Evolutionary conservation across 139 green algal genomes (phyloP), one percentile per base, ranked within the genome.

Genomic region (Axilococcus clingmanii): DNA sequence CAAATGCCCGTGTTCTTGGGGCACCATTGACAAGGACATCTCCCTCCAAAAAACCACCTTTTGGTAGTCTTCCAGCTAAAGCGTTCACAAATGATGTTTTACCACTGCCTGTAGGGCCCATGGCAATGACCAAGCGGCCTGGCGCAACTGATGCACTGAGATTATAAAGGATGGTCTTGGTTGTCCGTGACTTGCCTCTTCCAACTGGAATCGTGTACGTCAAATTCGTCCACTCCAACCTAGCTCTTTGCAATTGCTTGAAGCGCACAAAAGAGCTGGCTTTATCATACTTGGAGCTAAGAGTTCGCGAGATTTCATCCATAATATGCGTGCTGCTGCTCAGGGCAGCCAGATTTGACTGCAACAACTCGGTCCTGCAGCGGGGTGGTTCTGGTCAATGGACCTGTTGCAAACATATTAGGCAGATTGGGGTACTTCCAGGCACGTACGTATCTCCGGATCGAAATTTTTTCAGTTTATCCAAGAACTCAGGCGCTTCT

Each of bases 11-110:
- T 17, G 7, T n/a, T 51, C 54, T 24, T 1, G 38, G 38, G 15
- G 32, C 22, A 22, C 65, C 65, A 35, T 73, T 68, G 24, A 68
- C 58, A 23, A 68, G 25, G 7, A 73, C 61, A 24, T 63, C 46
- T 7, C 65, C 65, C 16, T 62, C 40, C 32, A 72, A 19, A 32
- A 2, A n/a, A 27, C 58, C 63, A 23, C 49, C 52, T 9, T 4
- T 32, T 5, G 50, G 43, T 36, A 72, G 31, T 16, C 67, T 43
- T 5, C 67, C 67, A 23, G 56, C 67, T n/a, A 76, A 43, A 8
- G 59, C 50, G 35, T 58, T 68, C 7, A 76, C 27, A 31, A 76
- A 44, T 17, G 53, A 63, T 12, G 55, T 74, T 36, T 76, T 76
- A 15, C 67, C 67, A 15, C 12, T 24, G 6, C 65, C 67, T n/a